Evolutionary conservation across 768 basidiomycete species (phyloP), one percentile per base, ranked within the genome.

Genomic region (Psilocybe cubensis): DNA sequence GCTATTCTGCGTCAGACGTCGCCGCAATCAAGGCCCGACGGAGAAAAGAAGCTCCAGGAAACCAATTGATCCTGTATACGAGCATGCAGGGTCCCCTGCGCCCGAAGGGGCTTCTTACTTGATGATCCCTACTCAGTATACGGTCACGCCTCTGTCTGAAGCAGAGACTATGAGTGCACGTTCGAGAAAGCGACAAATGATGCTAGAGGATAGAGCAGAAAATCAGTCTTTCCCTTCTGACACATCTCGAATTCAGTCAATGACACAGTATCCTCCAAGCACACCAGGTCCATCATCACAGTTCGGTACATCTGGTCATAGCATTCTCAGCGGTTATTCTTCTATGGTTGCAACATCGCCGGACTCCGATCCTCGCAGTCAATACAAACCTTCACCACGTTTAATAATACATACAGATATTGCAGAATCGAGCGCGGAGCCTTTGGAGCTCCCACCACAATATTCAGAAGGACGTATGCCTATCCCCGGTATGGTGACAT

Each of bases 321-420:
- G 28, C 46, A 18, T 28, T 17, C 45, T 14, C 23, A 46, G 23
- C 28, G 45, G 45, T 25, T 9, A 28, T 28, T n/a, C 46, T 17
- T 38, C 35, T 2, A n/a, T 5, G 12, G n/a, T 38, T 9, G 12
- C 5, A 4, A 12, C 35, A 14, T 17, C n/a, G 7, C 5, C 35
- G n/a, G n/a, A 38, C n/a, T 17, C 46, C 45, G 5, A 21, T n/a
- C 18, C 35, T 8, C 33, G 23, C 5, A 46, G 14, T 25, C 45
- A 46, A 27, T 23, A 18, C 17, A 27, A 48, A 48, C 46, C 46
- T 5, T 6, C 12, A 18, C 28, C 46, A 28, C 63, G 62, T 14
- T 44, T 72, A 25, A 64, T 72, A 20, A 51, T 68, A n/a, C 71
- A 72, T 24, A 67, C 64, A 8, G 71, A 72, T 59, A 69, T 71